phyloP scores from a whole-genome alignment of 108 stramenopile species.

The Aurantiochytrium sp. region DNA sequence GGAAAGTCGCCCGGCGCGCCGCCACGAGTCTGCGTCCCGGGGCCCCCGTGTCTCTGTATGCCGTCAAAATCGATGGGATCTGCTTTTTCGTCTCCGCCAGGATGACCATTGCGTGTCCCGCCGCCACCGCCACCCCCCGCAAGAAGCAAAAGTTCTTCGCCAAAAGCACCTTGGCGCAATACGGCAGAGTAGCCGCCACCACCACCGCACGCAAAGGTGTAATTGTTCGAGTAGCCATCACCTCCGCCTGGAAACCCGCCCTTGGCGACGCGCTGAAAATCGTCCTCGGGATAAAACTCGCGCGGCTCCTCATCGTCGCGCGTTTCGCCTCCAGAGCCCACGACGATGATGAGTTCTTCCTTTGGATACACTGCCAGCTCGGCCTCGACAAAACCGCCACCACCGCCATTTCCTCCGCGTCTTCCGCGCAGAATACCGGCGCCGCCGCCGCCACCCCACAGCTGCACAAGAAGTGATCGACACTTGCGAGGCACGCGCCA shows the following conservation, averaged over 20 bases:
- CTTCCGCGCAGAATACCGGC: slow-evolving; percentile 33
- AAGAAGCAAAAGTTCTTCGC: slow-evolving; percentile 31
- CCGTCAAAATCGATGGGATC: slow-evolving; percentile 35
- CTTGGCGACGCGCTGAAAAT: slow-evolving; percentile 29
- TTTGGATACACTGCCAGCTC: slow-evolving; percentile 29
- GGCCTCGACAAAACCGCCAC: slow-evolving; percentile 50
- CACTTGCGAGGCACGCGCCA: slow-evolving; percentile 4
- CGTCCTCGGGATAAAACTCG: slow-evolving; percentile 29
- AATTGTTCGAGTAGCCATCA: slow-evolving; percentile 40
- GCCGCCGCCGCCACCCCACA: slow-evolving; percentile 53
- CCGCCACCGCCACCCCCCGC: slow-evolving; percentile 53
- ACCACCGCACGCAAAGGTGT: slow-evolving; percentile 44
- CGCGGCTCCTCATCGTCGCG: slow-evolving; percentile 33
- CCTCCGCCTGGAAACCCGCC: slow-evolving; percentile 52
- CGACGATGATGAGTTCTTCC: slow-evolving; percentile 35
- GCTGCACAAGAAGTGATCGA: slow-evolving; percentile 27
- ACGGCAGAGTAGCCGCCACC: slow-evolving; percentile 46
- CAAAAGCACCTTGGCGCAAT: not conserved
- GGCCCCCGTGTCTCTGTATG: slow-evolving; percentile 42
- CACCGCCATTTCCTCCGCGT: slow-evolving; percentile 43
- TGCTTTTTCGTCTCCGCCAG: slow-evolving; percentile 41
- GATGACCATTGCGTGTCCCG: slow-evolving; percentile 37
- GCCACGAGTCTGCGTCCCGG: slow-evolving; percentile 26
- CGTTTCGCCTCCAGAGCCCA: slow-evolving; percentile 39
- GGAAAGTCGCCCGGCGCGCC: slow-evolving; percentile 48